A percentile compares a stretch with the other conserved stretches of the same genome.
Evolutionary conservation across 306 rosid species (phyloP).

Genomic region (Begonia peltatifolia): DNA sequence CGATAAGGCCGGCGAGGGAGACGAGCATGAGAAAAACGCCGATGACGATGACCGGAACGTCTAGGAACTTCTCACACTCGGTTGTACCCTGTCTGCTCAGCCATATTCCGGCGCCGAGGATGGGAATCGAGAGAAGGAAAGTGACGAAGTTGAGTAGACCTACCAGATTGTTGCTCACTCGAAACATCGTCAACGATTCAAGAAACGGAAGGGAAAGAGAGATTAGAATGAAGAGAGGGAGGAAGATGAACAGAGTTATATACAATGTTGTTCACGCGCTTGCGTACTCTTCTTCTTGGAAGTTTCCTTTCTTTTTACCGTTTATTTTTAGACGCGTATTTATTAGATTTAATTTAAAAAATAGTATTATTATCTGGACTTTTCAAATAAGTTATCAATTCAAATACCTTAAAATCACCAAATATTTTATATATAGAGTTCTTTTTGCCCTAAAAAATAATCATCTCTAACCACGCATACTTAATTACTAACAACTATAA

Average conservation of each 20-base stretch:
- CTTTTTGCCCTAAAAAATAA: too few relatives aligned
- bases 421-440: too few relatives aligned
- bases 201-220: background rate
- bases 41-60: conserved; percentile 44
- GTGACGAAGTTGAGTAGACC: conserved; percentile 53
- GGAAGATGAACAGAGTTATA: background rate
- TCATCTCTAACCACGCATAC: too few relatives aligned
- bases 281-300: background rate
- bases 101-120: conserved; percentile 44
- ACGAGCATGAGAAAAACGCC: conserved; percentile 55
- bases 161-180: conserved; percentile 42
- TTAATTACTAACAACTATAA: too few relatives aligned
- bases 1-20: conserved; percentile 58
- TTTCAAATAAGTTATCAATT: too few relatives aligned
- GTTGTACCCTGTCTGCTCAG: conserved; percentile 38
- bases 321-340: too few relatives aligned
- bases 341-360: too few relatives aligned
- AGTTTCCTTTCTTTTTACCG: too few relatives aligned
- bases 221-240: background rate
- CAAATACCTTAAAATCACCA: too few relatives aligned
- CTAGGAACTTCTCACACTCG: conserved; percentile 51
- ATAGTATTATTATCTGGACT: too few relatives aligned
- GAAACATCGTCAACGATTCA: conserved; percentile 13
- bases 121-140: conserved; percentile 57
- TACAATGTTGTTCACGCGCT: background rate